Percentiles rank a stretch among this genome's conserved stretches.
These are phyloP conservation scores for Jamesozyma jinghongensis DNA, from an alignment of 805 yeast species.

Conservation along the genomic window DNA sequence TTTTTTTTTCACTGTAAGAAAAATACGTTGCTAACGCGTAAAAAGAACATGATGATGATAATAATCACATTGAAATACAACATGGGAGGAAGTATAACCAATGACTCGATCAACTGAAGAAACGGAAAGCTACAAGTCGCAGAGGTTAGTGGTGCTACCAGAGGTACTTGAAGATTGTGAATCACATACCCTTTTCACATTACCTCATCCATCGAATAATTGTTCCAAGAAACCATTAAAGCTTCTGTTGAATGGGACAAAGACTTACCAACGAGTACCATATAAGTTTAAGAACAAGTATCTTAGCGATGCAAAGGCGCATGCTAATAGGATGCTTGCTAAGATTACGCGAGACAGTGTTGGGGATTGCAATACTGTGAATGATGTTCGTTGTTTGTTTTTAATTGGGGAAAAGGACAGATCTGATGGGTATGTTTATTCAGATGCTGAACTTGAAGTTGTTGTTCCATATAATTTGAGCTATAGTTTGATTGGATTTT, in stretches of 20 bases:
- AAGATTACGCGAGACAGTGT: conserved; percentile 22
- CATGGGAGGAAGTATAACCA: too few species aligned
- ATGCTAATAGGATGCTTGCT: conserved; percentile 12
- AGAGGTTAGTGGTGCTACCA: not conserved
- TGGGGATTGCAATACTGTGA: conserved; percentile 11
- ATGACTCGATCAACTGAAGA: too few species aligned
- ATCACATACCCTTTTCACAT: conserved; percentile 7
- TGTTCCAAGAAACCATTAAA: conserved; percentile 11
- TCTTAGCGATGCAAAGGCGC: conserved; percentile 15
- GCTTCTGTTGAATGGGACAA: conserved; percentile 8
- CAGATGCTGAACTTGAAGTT: conserved; percentile 13
- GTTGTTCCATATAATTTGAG: conserved; percentile 18
- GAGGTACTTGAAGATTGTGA: not conserved
- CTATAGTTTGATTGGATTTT: conserved; percentile 22
- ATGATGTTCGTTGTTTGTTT: conserved; percentile 18
- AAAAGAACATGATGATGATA: too few species aligned
- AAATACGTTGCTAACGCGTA: too few species aligned
- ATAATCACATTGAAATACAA: too few species aligned
- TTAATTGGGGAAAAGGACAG: conserved; percentile 15
- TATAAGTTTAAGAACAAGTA: conserved; percentile 9
- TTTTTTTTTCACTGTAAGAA: too few species aligned
- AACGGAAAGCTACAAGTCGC: not conserved
- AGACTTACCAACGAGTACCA: not conserved
- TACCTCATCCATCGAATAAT: conserved; percentile 27
- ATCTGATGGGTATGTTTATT: conserved; percentile 18